Evolutionary conservation across 495 filamentous ascomycete species (phyloP).

Genomic region (Neurospora sp.): DNA sequence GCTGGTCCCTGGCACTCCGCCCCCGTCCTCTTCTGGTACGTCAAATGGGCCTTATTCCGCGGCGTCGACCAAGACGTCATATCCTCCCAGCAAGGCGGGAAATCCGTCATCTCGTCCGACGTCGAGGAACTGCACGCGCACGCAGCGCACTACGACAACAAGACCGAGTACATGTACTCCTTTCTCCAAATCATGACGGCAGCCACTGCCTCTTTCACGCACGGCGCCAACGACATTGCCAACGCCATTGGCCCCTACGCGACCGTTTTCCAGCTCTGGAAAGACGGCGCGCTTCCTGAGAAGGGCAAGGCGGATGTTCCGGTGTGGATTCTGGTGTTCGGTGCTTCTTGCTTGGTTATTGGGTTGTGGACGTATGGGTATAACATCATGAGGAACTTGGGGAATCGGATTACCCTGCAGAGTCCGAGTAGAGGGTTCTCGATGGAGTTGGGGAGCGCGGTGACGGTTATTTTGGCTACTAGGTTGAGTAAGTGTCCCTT

Average conservation of each 20-base stretch:
- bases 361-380: slow-evolving; percentile 66
- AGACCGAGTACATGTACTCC: slow-evolving; percentile 65
- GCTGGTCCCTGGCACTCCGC: slow-evolving; percentile 27
- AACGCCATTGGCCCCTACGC: slow-evolving; percentile 68
- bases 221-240: slow-evolving; percentile 70
- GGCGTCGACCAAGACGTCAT: slow-evolving; percentile 54
- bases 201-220: slow-evolving; percentile 61
- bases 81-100: slow-evolving; percentile 23
- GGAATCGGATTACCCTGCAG: slow-evolving; percentile 59
- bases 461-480: slow-evolving; percentile 58
- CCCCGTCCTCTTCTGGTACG: slow-evolving; percentile 31
- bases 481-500: slow-evolving; percentile 32
- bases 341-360: slow-evolving; percentile 44
- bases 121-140: slow-evolving; percentile 48
- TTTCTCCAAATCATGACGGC: slow-evolving; percentile 67
- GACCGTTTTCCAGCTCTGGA: slow-evolving; percentile 59
- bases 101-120: slow-evolving; percentile 30
- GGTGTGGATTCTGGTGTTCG: slow-evolving; percentile 56
- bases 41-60: slow-evolving; percentile 41
- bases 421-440: slow-evolving; percentile 58
- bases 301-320: slow-evolving; percentile 49
- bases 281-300: slow-evolving; percentile 31
- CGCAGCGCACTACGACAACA: slow-evolving; percentile 60
- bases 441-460: slow-evolving; percentile 58
- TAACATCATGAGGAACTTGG: slow-evolving; percentile 59